These are phyloP conservation scores for Phialophora chinensis DNA, from an alignment of 2,329 filamentous ascomycete species.

Conservation along the genomic window DNA sequence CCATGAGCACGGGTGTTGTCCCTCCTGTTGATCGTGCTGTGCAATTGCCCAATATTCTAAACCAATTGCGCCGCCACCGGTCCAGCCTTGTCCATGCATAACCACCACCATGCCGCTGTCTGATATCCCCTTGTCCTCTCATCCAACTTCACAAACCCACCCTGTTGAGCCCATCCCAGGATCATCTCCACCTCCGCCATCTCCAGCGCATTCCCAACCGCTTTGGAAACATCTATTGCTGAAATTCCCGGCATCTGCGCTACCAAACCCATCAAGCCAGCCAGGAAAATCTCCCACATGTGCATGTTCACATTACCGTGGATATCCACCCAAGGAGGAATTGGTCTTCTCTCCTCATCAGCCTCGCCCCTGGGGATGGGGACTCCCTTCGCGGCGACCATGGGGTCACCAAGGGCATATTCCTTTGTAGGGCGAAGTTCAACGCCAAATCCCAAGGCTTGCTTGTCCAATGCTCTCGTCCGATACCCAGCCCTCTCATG, in stretches of 20 bases:
- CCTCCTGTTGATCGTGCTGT: not conserved
- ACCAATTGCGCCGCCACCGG: not conserved
- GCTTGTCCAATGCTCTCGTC: conserved; percentile 54
- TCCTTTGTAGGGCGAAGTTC: conserved; percentile 45
- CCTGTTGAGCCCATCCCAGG: conserved; percentile 27
- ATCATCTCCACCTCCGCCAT: conserved; percentile 26
- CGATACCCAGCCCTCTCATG: conserved; percentile 53
- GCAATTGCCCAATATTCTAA: not conserved
- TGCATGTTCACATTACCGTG: conserved; percentile 47
- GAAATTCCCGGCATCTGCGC: conserved; percentile 50
- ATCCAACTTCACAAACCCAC: conserved; percentile 31
- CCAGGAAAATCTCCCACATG: conserved; percentile 52
- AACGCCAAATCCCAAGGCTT: conserved; percentile 50
- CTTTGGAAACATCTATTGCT: conserved; percentile 43
- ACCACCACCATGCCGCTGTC: conserved; percentile 52
- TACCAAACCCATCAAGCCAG: conserved; percentile 51
- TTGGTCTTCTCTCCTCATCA: conserved; percentile 38
- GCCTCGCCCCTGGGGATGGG: conserved; percentile 43
- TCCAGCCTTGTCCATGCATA: conserved; percentile 40
- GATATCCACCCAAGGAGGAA: conserved; percentile 58
- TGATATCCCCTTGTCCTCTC: conserved; percentile 41
- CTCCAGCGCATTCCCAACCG: conserved; percentile 27
- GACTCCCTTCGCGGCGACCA: conserved; percentile 37
- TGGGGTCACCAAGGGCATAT: conserved; percentile 52
- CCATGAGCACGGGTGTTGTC: not conserved